Conservation (phyloP, 2,329 filamentous ascomycete genomes). For the Fusarium sp. region DNA sequence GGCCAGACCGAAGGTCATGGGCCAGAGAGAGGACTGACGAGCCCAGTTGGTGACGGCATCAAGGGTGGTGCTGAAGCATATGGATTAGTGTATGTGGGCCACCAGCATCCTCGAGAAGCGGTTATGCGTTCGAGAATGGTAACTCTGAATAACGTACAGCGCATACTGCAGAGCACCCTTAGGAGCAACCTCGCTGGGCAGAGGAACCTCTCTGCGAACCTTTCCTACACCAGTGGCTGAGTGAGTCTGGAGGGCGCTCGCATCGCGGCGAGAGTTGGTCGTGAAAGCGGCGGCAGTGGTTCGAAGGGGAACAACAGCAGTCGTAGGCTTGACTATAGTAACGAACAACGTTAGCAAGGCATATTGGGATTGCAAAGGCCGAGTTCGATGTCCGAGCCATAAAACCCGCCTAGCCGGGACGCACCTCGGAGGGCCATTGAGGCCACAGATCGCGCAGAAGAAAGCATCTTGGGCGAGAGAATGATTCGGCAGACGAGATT, state of each 20-base stretch:
- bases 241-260: slow-evolving; percentile 68
- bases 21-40: slow-evolving; percentile 87
- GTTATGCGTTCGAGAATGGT: background rate
- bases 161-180: slow-evolving; percentile 88
- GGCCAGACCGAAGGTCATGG: slow-evolving; percentile 88
- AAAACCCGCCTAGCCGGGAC: slow-evolving; percentile 47
- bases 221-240: slow-evolving; percentile 67
- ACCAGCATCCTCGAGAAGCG: background rate
- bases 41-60: slow-evolving; percentile 88
- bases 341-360: slow-evolving; percentile 20
- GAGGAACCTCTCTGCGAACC: slow-evolving; percentile 77
- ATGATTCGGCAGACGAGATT: slow-evolving; percentile 35
- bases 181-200: slow-evolving; percentile 82
- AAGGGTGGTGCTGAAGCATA: slow-evolving; percentile 74
- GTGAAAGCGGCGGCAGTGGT: slow-evolving; percentile 73
- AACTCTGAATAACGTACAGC: slow-evolving; percentile 70
- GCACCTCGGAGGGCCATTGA: slow-evolving; percentile 67
- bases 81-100: slow-evolving; percentile 9
- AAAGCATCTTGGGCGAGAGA: slow-evolving; percentile 58
- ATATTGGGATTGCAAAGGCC: slow-evolving; percentile 15
- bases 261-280: slow-evolving; percentile 75
- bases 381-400: slow-evolving; percentile 28
- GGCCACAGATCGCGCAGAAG: slow-evolving; percentile 64
- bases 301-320: slow-evolving; percentile 73
- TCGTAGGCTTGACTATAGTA: slow-evolving; percentile 72